These are phyloP conservation scores for Vigna nakashimae DNA, from an alignment of 306 rosid species.

Conservation along the genomic window DNA sequence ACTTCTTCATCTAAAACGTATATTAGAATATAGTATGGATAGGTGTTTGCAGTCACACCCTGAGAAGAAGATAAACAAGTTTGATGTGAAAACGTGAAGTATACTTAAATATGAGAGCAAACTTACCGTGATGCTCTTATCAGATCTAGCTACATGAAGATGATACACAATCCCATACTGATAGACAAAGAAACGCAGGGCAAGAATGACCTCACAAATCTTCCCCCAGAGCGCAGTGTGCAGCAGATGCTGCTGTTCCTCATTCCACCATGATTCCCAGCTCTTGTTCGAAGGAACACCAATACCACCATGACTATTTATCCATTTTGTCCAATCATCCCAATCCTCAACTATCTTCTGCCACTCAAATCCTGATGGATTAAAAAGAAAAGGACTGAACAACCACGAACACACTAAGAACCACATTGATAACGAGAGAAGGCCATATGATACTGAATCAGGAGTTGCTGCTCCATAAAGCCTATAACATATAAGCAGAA, in stretches of 20 bases:
- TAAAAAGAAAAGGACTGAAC: conserved; percentile 91
- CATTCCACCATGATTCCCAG: conserved; percentile 99
- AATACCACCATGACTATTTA: conserved; percentile 83
- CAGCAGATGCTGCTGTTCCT: conserved; percentile 94
- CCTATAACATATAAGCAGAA: conserved; percentile 74
- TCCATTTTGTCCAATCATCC: conserved; percentile 99
- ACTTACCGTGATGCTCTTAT: conserved; percentile 73
- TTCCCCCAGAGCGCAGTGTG: conserved; percentile 74
- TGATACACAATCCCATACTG: conserved; percentile 96
- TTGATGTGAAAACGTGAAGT: conserved; percentile 37
- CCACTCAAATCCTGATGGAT: conserved; percentile 99
- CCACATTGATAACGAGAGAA: conserved; percentile 84
- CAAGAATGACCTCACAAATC: conserved; percentile 80
- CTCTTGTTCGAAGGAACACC: conserved; percentile 94
- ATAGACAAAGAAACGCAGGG: conserved; percentile 84
- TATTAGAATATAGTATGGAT: conserved; percentile 13
- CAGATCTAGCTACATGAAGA: conserved; percentile 66
- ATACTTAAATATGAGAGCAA: conserved; percentile 30
- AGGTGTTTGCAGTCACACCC: conserved; percentile 38
- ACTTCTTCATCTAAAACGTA: conserved; percentile 13
- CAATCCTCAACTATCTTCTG: conserved; percentile 96
- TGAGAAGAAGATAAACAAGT: conserved; percentile 33
- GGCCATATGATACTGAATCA: conserved; percentile 51
- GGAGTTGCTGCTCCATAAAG: conserved; percentile 67
- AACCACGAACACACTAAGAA: conserved; percentile 83